phyloP scores from a whole-genome alignment of 1,139 yeast species.

The Yamadazyma atmosphaerica region DNA sequence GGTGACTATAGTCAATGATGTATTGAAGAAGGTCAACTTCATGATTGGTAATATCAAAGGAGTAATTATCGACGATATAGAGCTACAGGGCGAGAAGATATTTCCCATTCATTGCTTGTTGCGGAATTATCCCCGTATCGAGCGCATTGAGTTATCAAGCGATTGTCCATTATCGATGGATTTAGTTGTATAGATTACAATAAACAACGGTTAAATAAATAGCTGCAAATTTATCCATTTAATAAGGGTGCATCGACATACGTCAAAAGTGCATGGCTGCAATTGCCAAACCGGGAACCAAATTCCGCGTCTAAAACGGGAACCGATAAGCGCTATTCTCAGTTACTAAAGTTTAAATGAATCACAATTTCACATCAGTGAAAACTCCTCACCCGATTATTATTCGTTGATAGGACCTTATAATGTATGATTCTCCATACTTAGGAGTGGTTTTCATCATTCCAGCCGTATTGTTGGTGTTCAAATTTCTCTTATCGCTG shows the following conservation, averaged over 20 bases:
- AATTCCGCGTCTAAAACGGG: slow-evolving; percentile 1
- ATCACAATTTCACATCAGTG: background rate
- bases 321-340: background rate
- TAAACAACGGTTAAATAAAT: no score
- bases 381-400: no score
- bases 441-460: background rate
- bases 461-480: background rate
- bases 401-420: no score
- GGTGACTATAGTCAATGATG: slow-evolving; percentile 36
- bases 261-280: background rate
- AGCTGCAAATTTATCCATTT: no score
- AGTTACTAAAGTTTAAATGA: background rate
- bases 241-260: background rate
- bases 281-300: slow-evolving; percentile 2
- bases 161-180: slow-evolving; percentile 12
- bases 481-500: background rate
- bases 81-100: slow-evolving; percentile 33
- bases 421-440: no score
- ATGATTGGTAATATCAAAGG: slow-evolving; percentile 37
- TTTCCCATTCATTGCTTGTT: slow-evolving; percentile 32
- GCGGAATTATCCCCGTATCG: slow-evolving; percentile 36
- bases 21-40: slow-evolving; percentile 34
- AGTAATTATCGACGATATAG: slow-evolving; percentile 33
- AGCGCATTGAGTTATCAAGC: slow-evolving; percentile 32
- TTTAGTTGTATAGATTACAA: slow-evolving; percentile 4